These are phyloP conservation scores for Gossypium rotundifolium DNA, from an alignment of 345 rosid species.

Conservation along the genomic window DNA sequence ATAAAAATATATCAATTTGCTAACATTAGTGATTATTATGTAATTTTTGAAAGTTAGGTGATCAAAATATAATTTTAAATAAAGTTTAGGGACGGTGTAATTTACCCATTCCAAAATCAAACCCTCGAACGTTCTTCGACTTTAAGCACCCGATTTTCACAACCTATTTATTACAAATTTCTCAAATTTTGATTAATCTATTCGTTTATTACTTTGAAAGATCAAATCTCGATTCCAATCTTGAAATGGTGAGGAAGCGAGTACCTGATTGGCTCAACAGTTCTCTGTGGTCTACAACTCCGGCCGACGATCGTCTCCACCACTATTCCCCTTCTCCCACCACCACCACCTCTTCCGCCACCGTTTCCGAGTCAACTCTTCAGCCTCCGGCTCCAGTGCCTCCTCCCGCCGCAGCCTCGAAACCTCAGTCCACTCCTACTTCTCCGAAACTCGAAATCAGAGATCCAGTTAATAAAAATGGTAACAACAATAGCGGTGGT, in stretches of 20 bases:
- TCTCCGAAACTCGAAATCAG: constrained; percentile 38
- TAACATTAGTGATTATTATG: too few species aligned
- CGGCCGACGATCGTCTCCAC: constrained; percentile 37
- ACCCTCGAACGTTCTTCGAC: background rate
- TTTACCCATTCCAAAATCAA: background rate
- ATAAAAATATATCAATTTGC: too few species aligned
- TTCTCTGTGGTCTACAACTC: constrained; percentile 71
- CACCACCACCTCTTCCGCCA: constrained; percentile 19
- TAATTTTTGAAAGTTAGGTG: too few species aligned
- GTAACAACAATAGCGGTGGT: constrained; percentile 1
- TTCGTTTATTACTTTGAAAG: background rate
- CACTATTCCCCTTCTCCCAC: constrained; percentile 23
- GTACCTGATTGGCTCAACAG: constrained; percentile 99
- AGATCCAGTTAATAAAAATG: constrained; percentile 21
- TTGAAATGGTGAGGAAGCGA: constrained; percentile 66
- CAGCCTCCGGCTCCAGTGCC: constrained; percentile 33
- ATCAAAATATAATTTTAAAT: too few species aligned
- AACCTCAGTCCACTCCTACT: constrained; percentile 29
- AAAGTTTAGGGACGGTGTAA: too few species aligned
- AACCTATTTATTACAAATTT: background rate
- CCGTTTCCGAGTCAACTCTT: constrained; percentile 23
- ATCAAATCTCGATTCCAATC: constrained; percentile 12
- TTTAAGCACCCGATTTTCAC: background rate
- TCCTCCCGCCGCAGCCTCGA: constrained; percentile 29
- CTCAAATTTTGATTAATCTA: background rate